A percentile compares a stretch with the other conserved stretches of the same genome.
These are phyloP conservation scores for Vigna radiata DNA, from an alignment of 306 rosid genomes.

Conservation along the genomic window DNA sequence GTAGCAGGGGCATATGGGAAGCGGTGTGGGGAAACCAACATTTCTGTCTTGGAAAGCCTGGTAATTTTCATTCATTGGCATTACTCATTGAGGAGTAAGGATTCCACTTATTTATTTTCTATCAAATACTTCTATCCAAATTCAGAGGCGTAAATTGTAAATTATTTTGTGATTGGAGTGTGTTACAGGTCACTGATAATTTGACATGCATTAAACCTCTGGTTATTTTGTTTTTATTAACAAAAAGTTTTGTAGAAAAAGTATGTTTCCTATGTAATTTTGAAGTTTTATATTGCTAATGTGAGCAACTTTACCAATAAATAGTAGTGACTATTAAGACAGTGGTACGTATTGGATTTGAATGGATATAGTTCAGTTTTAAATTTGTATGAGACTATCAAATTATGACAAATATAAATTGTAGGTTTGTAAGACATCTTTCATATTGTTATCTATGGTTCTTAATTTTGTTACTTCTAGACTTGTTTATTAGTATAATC, in stretches of 20 bases:
- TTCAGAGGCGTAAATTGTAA: constrained; percentile 28
- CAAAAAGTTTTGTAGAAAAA: constrained; percentile 14
- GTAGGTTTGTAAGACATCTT: constrained; percentile 35
- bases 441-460: constrained; percentile 22
- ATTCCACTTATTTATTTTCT: constrained; percentile 28
- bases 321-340: constrained; percentile 27
- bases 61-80: constrained; percentile 56
- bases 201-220: constrained; percentile 32
- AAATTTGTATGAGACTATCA: not conserved
- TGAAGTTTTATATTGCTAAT: not conserved
- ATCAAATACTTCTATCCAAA: constrained; percentile 10
- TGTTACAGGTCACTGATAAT: constrained; percentile 28
- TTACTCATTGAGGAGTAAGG: constrained; percentile 3
- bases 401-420: constrained; percentile 3
- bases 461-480: constrained; percentile 30
- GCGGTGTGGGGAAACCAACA: constrained; percentile 87
- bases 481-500: constrained; percentile 25
- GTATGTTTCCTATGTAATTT: not conserved
- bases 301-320: constrained; percentile 16
- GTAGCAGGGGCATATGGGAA: constrained; percentile 83
- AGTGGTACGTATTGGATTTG: constrained; percentile 31
- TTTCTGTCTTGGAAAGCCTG: constrained; percentile 81
- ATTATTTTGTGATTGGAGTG: constrained; percentile 33
- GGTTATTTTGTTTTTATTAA: constrained; percentile 21
- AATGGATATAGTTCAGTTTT: constrained; percentile 32